Percentiles rank a stretch among this genome's conserved stretches.
phyloP scores from a whole-genome alignment of 202 grass and related monocot species.

The Schoenoplectus tabernaemontani region DNA sequence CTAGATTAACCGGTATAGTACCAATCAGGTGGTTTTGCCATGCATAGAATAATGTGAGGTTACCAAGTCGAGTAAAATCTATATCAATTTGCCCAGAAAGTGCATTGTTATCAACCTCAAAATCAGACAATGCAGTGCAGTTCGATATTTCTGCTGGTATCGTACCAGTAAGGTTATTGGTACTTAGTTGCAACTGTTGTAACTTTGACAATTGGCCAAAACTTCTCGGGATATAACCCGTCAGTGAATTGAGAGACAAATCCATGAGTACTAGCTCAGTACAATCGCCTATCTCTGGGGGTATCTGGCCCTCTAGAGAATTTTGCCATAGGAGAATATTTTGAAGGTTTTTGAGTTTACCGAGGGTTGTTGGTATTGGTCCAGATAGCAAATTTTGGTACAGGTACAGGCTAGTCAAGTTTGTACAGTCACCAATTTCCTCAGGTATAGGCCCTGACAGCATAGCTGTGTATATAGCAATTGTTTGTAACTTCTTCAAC shows the following conservation, averaged over 20 bases:
- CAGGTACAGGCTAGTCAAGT: conserved; percentile 68
- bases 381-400: conserved; percentile 83
- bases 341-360: conserved; percentile 57
- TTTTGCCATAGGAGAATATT: conserved; percentile 94
- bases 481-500: conserved; percentile 74
- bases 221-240: conserved; percentile 57
- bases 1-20: conserved; percentile 44
- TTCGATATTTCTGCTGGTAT: conserved; percentile 70
- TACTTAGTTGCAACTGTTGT: conserved; percentile 79
- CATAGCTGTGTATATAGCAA: conserved; percentile 82
- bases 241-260: conserved; percentile 73
- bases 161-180: conserved; percentile 63
- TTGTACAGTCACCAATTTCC: conserved; percentile 79
- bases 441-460: conserved; percentile 65
- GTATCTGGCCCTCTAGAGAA: conserved; percentile 63
- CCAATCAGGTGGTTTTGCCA: conserved; percentile 91
- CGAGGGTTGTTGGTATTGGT: conserved; percentile 50
- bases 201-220: conserved; percentile 56
- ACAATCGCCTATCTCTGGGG: conserved; percentile 61
- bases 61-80: conserved; percentile 53
- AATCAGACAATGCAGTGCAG: conserved; percentile 56
- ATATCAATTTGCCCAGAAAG: conserved; percentile 58
- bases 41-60: conserved; percentile 81
- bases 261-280: conserved; percentile 61
- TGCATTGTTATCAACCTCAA: conserved; percentile 85